These are phyloP conservation scores for Pharus latifolius DNA, from an alignment of 176 grass and related monocot species.

Conservation along the genomic window DNA sequence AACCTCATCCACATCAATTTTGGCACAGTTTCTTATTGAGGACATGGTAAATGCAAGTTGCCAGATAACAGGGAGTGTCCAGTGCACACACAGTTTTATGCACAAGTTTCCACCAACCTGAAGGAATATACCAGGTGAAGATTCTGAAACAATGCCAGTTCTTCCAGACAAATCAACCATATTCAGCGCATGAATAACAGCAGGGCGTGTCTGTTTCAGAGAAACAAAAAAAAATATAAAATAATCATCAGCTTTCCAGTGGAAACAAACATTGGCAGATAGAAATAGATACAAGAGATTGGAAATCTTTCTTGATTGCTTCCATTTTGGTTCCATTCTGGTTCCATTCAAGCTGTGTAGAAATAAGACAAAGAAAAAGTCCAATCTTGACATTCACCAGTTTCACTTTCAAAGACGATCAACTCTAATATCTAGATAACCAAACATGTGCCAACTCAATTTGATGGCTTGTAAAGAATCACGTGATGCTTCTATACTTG, in stretches of 20 bases:
- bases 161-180: constrained; percentile 74
- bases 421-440: not conserved
- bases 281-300: not conserved
- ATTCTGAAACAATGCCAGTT: constrained; percentile 76
- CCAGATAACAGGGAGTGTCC: not conserved
- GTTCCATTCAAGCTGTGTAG: too few species aligned
- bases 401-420: not conserved
- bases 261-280: not conserved
- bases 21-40: not conserved
- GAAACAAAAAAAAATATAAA: constrained; percentile 17
- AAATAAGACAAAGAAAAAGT: not conserved
- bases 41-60: not conserved
- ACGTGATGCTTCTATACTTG: not conserved
- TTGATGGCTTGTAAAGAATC: not conserved
- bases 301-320: not conserved
- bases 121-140: constrained; percentile 80
- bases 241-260: constrained; percentile 26
- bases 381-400: not conserved
- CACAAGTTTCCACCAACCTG: constrained; percentile 51
- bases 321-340: not conserved
- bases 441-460: not conserved
- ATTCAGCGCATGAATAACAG: constrained; percentile 62
- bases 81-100: not conserved
- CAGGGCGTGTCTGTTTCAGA: constrained; percentile 57
- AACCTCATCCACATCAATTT: not conserved